phyloP scores from a whole-genome alignment of 208 protist genomes.

The Trypanosoma lewisi region DNA sequence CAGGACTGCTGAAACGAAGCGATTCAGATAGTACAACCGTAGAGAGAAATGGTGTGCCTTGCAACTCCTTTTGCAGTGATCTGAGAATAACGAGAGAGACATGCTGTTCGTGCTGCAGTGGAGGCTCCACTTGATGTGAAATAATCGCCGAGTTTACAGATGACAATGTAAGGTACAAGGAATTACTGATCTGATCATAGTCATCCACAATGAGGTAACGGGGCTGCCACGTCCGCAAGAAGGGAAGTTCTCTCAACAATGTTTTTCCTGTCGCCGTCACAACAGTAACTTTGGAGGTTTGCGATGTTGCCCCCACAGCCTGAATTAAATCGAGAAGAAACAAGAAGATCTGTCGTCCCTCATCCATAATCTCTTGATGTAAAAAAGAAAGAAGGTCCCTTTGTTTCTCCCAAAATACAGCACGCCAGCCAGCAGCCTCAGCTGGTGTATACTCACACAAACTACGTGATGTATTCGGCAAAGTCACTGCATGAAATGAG shows the following conservation, averaged over 20 bases:
- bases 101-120: slow-evolving; percentile 39
- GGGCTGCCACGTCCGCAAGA: slow-evolving; percentile 67
- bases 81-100: slow-evolving; percentile 42
- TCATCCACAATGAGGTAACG: slow-evolving; percentile 70
- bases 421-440: slow-evolving; percentile 54
- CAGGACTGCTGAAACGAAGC: slow-evolving; percentile 45
- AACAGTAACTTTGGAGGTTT: slow-evolving; percentile 48
- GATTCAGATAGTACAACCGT: slow-evolving; percentile 54
- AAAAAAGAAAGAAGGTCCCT: slow-evolving; percentile 45
- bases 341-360: slow-evolving; percentile 40
- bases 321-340: slow-evolving; percentile 59
- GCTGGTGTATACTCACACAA: slow-evolving; percentile 17
- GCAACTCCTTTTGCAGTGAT: slow-evolving; percentile 44
- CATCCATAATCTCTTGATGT: slow-evolving; percentile 37
- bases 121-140: slow-evolving; percentile 48
- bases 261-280: slow-evolving; percentile 38
- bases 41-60: slow-evolving; percentile 37
- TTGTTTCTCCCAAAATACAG: slow-evolving; percentile 67
- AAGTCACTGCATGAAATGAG: slow-evolving; percentile 14
- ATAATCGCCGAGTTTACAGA: slow-evolving; percentile 51
- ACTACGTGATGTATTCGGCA: slow-evolving; percentile 25
- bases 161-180: slow-evolving; percentile 58
- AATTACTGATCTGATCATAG: slow-evolving; percentile 60
- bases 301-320: slow-evolving; percentile 58
- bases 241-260: slow-evolving; percentile 51